Conservation (phyloP, 108 stramenopile genomes). For the Skeletonema tropicum region DNA sequence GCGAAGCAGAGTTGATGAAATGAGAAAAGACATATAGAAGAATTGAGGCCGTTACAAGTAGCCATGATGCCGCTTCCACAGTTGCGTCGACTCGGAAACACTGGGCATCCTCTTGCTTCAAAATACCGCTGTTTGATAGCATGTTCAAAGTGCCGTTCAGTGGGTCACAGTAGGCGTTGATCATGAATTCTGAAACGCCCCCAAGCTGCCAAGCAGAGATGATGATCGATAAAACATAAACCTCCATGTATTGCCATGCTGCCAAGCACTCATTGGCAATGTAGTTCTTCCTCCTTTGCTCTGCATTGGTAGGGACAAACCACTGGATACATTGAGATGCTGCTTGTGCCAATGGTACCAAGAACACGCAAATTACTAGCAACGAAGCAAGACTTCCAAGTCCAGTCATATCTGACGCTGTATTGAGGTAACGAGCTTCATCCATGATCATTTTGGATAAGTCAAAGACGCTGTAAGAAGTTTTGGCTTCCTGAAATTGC, state of each 20-base stretch:
- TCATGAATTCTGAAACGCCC: slow-evolving; percentile 70
- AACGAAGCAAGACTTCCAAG: slow-evolving; percentile 67
- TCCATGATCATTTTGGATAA: slow-evolving; percentile 70
- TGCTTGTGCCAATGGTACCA: slow-evolving; percentile 74
- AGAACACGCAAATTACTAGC: slow-evolving; percentile 63
- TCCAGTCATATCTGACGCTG: slow-evolving; percentile 58
- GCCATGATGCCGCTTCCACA: slow-evolving; percentile 64
- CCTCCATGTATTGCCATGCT: slow-evolving; percentile 89
- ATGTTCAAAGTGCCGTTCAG: slow-evolving; percentile 58
- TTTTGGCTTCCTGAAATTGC: slow-evolving; percentile 62
- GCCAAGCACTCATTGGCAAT: slow-evolving; percentile 59
- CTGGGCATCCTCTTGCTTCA: slow-evolving; percentile 73
- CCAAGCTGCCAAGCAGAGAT: slow-evolving; percentile 83
- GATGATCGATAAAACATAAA: slow-evolving; percentile 70
- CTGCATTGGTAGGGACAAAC: slow-evolving; percentile 54
- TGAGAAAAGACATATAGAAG: slow-evolving; percentile 20
- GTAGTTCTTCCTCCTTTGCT: slow-evolving; percentile 29
- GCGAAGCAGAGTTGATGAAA: slow-evolving; percentile 36
- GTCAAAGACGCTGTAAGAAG: slow-evolving; percentile 61
- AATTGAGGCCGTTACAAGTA: slow-evolving; percentile 53
- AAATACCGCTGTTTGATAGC: slow-evolving; percentile 65
- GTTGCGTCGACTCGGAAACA: slow-evolving; percentile 71
- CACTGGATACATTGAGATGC: slow-evolving; percentile 54
- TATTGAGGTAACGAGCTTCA: slow-evolving; percentile 64
- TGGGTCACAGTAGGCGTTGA: slow-evolving; percentile 70